phyloP scores from a whole-genome alignment of 108 stramenopile species.

The Pseudonitzschia pungens region DNA sequence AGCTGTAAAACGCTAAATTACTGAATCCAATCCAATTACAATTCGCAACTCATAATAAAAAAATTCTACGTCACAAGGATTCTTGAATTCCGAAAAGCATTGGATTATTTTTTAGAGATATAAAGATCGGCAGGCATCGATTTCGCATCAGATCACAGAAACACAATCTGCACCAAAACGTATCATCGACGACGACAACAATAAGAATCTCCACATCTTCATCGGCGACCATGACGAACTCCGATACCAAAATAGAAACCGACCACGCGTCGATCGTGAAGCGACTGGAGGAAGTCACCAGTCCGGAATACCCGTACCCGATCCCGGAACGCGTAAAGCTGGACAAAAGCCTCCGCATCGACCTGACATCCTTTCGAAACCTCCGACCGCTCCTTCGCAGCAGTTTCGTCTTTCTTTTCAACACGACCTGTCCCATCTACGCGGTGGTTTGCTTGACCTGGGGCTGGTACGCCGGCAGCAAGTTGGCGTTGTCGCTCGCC shows the following conservation, averaged over 20 bases:
- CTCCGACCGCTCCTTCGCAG: neutral
- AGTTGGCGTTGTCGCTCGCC: neutral
- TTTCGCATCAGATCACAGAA: too few relatives aligned
- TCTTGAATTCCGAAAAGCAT: too few relatives aligned
- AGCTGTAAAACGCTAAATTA: too few relatives aligned
- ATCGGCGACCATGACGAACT: too few relatives aligned
- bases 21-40: too few relatives aligned
- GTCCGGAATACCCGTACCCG: neutral
- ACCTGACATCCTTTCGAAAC: neutral
- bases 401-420: neutral
- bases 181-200: too few relatives aligned
- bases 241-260: neutral
- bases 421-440: neutral
- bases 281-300: neutral
- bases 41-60: too few relatives aligned
- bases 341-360: neutral
- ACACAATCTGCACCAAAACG: too few relatives aligned
- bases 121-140: too few relatives aligned
- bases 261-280: conserved; percentile 1
- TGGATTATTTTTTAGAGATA: too few relatives aligned
- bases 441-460: neutral
- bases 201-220: too few relatives aligned
- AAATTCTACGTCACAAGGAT: too few relatives aligned
- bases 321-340: neutral
- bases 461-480: neutral